Conservation (phyloP, 306 rosid genomes). For the Oemleria cerasiformis region DNA sequence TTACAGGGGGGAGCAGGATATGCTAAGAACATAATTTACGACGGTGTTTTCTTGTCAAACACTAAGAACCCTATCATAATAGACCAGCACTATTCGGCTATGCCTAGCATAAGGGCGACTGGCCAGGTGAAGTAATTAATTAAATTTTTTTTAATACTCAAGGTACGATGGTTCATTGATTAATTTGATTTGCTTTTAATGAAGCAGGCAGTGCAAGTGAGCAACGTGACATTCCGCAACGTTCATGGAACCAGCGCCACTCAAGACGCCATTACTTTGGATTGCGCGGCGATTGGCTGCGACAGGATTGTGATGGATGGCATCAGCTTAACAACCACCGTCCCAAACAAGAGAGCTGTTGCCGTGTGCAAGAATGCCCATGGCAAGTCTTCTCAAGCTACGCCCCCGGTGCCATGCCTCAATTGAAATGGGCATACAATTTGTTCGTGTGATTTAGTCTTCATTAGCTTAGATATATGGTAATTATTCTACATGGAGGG, state of each 20-base stretch:
- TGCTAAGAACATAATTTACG: constrained; percentile 10
- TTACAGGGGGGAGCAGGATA: constrained; percentile 13
- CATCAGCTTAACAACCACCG: background rate
- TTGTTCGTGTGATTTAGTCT: no score
- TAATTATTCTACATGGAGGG: no score
- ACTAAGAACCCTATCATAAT: constrained; percentile 10
- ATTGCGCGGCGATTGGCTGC: background rate
- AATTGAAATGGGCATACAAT: no score
- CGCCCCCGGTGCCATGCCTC: constrained; percentile 1
- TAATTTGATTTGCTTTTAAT: background rate
- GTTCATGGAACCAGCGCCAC: background rate
- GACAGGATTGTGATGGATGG: background rate
- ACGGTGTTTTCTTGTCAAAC: background rate
- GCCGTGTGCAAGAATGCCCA: constrained; percentile 7
- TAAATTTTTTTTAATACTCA: background rate
- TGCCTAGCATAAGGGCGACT: background rate
- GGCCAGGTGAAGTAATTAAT: background rate
- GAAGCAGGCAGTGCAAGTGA: background rate
- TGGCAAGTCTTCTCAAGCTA: background rate
- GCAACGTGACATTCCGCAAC: background rate
- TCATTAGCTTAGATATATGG: no score
- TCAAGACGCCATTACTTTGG: background rate
- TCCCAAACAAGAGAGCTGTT: background rate
- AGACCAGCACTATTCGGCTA: background rate
- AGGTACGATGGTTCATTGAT: background rate